Percentiles rank a stretch among this genome's conserved stretches.
Conservation (phyloP, 2,329 filamentous ascomycete genomes). For the Alternaria sp. region DNA sequence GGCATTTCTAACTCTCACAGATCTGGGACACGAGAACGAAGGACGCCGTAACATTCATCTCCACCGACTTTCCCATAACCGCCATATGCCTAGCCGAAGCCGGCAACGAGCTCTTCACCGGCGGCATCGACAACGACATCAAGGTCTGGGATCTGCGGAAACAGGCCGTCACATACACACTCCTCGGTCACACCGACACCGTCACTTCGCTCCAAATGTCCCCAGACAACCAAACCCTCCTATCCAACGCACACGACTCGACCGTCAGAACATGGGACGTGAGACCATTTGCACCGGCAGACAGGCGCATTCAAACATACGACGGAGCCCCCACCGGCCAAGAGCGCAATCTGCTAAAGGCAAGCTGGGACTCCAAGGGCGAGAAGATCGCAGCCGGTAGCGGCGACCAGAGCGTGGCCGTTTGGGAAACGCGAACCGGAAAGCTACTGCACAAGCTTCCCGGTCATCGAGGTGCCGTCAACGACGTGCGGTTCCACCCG, state of each 20-base stretch:
- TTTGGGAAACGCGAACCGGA: conserved; percentile 88
- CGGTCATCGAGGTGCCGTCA: conserved; percentile 93
- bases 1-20: conserved; percentile 32
- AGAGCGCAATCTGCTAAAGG: conserved; percentile 89
- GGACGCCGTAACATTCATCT: conserved; percentile 83
- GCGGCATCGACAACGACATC: conserved; percentile 96
- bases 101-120: conserved; percentile 92
- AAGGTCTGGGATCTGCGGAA: conserved; percentile 97
- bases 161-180: conserved; percentile 83
- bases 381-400: conserved; percentile 88
- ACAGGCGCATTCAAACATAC: conserved; percentile 84
- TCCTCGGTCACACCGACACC: conserved; percentile 90
- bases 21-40: conserved; percentile 96
- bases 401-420: conserved; percentile 86
- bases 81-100: conserved; percentile 90
- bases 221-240: conserved; percentile 85
- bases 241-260: conserved; percentile 93
- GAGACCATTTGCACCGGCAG: conserved; percentile 87
- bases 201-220: conserved; percentile 90
- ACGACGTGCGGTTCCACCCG: conserved; percentile 90
- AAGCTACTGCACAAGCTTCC: conserved; percentile 95
- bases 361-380: conserved; percentile 87
- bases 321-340: conserved; percentile 87
- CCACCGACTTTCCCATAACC: conserved; percentile 91
- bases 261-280: conserved; percentile 97